These are phyloP conservation scores for Xylaria sp. DNA, from an alignment of 2,329 filamentous ascomycete species.

Conservation along the genomic window DNA sequence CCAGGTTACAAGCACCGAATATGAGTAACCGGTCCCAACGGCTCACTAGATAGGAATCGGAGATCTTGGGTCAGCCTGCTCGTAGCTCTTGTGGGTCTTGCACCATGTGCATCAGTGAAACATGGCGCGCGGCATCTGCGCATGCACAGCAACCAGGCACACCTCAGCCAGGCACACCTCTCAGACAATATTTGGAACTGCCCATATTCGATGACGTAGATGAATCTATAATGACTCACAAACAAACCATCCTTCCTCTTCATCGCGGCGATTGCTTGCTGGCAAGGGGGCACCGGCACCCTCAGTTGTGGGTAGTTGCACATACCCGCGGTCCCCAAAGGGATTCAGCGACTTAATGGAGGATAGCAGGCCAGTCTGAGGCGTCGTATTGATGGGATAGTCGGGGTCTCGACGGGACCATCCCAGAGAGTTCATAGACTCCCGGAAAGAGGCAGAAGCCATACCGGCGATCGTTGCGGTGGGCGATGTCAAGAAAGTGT, in stretches of 20 bases:
- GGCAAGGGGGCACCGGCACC: conserved; percentile 85
- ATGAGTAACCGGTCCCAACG: conserved; percentile 95
- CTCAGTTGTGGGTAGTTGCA: conserved; percentile 88
- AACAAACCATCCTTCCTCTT: conserved; percentile 95
- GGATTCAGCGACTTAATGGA: conserved; percentile 88
- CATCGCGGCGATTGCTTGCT: conserved; percentile 84
- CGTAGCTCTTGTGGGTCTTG: conserved; percentile 41
- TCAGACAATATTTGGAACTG: conserved; percentile 49
- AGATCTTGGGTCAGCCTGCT: conserved; percentile 49
- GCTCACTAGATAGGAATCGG: conserved; percentile 73
- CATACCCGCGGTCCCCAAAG: conserved; percentile 86
- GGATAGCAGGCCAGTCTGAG: conserved; percentile 79
- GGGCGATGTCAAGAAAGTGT: conserved; percentile 2
- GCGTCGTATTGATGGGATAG: conserved; percentile 77
- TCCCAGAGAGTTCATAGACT: conserved; percentile 93
- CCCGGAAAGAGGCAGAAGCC: conserved; percentile 89
- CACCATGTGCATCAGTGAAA: conserved; percentile 57
- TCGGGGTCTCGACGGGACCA: conserved; percentile 90
- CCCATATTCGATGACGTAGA: conserved; percentile 43
- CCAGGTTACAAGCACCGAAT: conserved; percentile 90
- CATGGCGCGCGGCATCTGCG: conserved; percentile 57
- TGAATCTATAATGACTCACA: conserved; percentile 71
- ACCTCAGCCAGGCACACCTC: conserved; percentile 56
- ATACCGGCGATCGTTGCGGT: conserved; percentile 58
- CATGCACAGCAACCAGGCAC: conserved; percentile 54